Base-by-base conservation (phyloP, 202 grass and related monocot species). In the Hordeum pubiflorum region DNA sequence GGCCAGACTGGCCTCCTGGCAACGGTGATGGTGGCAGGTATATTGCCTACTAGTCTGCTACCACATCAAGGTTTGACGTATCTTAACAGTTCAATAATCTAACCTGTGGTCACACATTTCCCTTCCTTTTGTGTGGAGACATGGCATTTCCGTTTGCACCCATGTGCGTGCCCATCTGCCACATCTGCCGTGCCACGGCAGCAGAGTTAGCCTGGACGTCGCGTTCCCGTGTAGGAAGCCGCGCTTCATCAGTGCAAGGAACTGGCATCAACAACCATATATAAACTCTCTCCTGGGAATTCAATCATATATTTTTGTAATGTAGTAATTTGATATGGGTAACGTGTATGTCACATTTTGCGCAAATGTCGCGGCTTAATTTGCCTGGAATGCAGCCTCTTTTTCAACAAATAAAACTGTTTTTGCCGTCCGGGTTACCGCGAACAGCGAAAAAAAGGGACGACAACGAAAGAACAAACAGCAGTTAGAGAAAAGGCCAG, bases 1-100 rank as follows among this genome's bases (percentile, higher is more conserved):
- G 72, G 60, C 81, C 72, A 66, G 46, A 57, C 71, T 57, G 34
- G 81, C 60, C 33, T 56, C 59, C 70, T 54, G 22, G 33, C 67
- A 18, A 5, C 21, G 4, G 67, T 60, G 37, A 67, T 23, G 29
- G 11, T 34, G 58, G 29, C 7, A 38, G 32, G 14, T 63, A 20
- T 54, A 64, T 15, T 10, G 17, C 32, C 48, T 52, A 52, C 48
- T 52, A 52, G 15, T 18, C 15, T 52, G 17, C 48, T 4, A 7
- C 48, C 31, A 41, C 24, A 36, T 33, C 31, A 73, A 17, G 18
- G n/a, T 27, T 23, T 36, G 62, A 5, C 39, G 26, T 26, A 29
- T 21, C 29, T 40, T 56, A 18, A 65, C 15, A 75, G 21, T 29
- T 56, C 24, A 50, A 72, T 24, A 71, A 65, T 56, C 55, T 3